Conservation (phyloP, 2,329 filamentous ascomycete species). For the Dothistroma pini region DNA sequence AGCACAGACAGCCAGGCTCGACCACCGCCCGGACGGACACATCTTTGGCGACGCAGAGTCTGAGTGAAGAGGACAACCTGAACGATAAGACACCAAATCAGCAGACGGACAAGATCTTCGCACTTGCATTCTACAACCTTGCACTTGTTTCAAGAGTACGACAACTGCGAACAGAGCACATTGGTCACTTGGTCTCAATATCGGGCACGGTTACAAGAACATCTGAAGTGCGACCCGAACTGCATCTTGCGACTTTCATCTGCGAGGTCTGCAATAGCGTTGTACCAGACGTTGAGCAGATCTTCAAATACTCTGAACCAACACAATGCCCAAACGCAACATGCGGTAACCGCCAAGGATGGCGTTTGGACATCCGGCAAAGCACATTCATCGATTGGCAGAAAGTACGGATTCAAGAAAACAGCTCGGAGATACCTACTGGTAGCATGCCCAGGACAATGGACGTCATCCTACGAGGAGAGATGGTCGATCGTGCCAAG, state of each 20-base stretch:
- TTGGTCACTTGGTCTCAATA: conserved; percentile 90
- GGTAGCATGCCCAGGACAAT: conserved; percentile 98
- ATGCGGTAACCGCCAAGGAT: conserved; percentile 87
- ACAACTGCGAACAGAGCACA: conserved; percentile 80
- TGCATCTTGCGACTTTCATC: conserved; percentile 86
- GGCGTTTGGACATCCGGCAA: conserved; percentile 93
- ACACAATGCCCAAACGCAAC: conserved; percentile 87
- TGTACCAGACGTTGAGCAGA: conserved; percentile 90
- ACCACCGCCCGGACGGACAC: conserved; percentile 65
- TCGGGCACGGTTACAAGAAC: conserved; percentile 96
- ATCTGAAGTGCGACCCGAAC: conserved; percentile 90
- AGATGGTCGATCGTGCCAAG: conserved; percentile 96
- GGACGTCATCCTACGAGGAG: conserved; percentile 92
- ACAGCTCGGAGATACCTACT: conserved; percentile 95
- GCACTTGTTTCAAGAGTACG: conserved; percentile 82
- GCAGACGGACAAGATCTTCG: conserved; percentile 95
- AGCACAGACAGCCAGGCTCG: conserved; percentile 79
- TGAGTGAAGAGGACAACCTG: conserved; percentile 56
- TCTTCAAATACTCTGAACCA: conserved; percentile 94
- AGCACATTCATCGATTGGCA: conserved; percentile 99
- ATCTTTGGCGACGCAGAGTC: conserved; percentile 53
- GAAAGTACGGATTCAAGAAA: conserved; percentile 96
- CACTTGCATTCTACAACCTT: conserved; percentile 88
- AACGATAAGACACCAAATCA: conserved; percentile 80
- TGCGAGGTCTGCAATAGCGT: conserved; percentile 84